Evolutionary conservation across 2,329 filamentous ascomycete genomes (phyloP).

Genomic region (Pseudogymnoascus sp.): DNA sequence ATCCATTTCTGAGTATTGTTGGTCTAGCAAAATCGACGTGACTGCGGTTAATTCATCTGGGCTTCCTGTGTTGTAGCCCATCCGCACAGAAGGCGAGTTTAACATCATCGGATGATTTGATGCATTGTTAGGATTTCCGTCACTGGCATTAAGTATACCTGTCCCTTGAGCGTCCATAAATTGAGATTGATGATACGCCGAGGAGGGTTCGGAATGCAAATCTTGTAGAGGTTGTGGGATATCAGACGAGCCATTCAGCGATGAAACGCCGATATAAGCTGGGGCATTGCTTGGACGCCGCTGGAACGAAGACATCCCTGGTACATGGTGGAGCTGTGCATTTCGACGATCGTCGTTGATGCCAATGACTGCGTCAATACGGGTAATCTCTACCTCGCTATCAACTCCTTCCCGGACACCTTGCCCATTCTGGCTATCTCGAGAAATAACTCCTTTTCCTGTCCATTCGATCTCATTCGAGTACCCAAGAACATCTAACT

Average conservation of each 20-base stretch:
- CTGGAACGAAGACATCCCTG: not conserved
- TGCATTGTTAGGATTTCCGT: not conserved
- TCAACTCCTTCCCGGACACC: not conserved
- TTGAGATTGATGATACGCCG: not conserved
- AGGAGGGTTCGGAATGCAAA: not conserved
- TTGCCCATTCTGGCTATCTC: not conserved
- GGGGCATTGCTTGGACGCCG: not conserved
- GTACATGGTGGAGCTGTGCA: not conserved
- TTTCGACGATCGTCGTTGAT: not conserved
- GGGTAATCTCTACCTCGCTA: not conserved
- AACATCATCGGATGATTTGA: slow-evolving; percentile 8
- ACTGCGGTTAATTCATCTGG: slow-evolving; percentile 20
- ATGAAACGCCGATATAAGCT: not conserved
- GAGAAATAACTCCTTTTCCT: not conserved
- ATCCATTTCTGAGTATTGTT: slow-evolving; percentile 25
- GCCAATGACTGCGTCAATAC: not conserved
- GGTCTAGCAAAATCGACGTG: slow-evolving; percentile 21
- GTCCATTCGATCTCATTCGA: slow-evolving; percentile 8
- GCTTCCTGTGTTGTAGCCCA: slow-evolving; percentile 9
- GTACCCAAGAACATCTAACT: slow-evolving; percentile 14
- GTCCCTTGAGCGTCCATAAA: not conserved
- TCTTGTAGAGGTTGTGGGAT: not conserved
- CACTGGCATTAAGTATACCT: not conserved
- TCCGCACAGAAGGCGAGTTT: slow-evolving; percentile 11
- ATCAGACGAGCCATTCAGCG: not conserved